A percentile compares a stretch with the other conserved stretches of the same genome.
Evolutionary conservation across 768 basidiomycete species (phyloP).

Genomic region (Macrolepiota fuliginosa): DNA sequence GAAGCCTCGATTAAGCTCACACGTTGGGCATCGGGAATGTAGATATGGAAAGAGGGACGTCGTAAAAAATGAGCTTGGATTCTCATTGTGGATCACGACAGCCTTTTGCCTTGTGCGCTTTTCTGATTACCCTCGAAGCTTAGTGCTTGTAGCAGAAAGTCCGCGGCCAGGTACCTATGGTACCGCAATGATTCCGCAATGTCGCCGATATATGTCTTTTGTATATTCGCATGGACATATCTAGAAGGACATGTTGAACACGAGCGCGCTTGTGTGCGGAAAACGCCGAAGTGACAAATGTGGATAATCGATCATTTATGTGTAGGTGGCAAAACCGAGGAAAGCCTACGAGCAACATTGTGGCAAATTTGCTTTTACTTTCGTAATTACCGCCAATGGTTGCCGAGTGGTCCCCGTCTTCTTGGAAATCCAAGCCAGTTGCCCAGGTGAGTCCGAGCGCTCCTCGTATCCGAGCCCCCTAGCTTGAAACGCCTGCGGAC

Average conservation of each 20-base stretch:
- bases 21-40: not conserved
- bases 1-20: constrained; percentile 4
- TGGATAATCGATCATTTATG: not conserved
- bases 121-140: constrained; percentile 9
- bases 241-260: not conserved
- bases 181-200: not conserved
- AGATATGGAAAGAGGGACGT: constrained; percentile 8
- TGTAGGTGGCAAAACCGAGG: not conserved
- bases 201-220: not conserved
- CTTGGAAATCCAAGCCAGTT: constrained; percentile 58
- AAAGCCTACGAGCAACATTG: constrained; percentile 1
- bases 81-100: constrained; percentile 22
- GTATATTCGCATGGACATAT: not conserved
- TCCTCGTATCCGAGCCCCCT: not conserved
- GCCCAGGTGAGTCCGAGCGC: constrained; percentile 18
- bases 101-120: constrained; percentile 15
- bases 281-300: constrained; percentile 4
- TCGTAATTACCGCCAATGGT: constrained; percentile 10
- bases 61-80: constrained; percentile 11
- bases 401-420: constrained; percentile 65
- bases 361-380: not conserved
- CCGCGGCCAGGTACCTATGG: constrained; percentile 15
- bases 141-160: not conserved
- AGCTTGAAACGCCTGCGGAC: not conserved
- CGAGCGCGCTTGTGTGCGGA: not conserved